phyloP scores from a whole-genome alignment of 192 early-diverging fungal genomes.

The Rhizoclosmatium globosum region DNA sequence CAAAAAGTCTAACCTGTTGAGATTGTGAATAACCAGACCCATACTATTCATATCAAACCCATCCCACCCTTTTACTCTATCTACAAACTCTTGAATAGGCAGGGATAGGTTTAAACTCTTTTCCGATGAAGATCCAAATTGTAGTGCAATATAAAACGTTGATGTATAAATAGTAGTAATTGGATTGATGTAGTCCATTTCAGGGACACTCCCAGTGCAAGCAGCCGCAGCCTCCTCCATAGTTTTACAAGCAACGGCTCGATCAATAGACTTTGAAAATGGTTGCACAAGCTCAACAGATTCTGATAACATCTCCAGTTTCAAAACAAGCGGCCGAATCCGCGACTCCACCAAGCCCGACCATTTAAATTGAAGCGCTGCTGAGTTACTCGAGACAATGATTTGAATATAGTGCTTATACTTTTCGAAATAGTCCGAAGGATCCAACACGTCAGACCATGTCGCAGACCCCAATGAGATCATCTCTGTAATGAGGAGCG shows the following conservation, averaged over 20 bases:
- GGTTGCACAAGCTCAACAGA: conserved; percentile 81
- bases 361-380: conserved; percentile 80
- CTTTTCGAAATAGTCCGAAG: conserved; percentile 59
- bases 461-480: conserved; percentile 77
- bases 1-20: conserved; percentile 45
- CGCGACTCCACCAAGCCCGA: conserved; percentile 93
- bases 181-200: conserved; percentile 64
- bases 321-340: conserved; percentile 82
- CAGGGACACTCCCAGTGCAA: not conserved
- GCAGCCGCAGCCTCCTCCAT: conserved; percentile 72
- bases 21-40: conserved; percentile 66
- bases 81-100: conserved; percentile 82
- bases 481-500: conserved; percentile 74
- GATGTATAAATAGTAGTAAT: conserved; percentile 68
- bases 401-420: conserved; percentile 92
- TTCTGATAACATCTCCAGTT: conserved; percentile 75
- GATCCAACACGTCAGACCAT: conserved; percentile 87
- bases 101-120: conserved; percentile 72
- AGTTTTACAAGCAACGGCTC: conserved; percentile 64
- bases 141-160: conserved; percentile 90
- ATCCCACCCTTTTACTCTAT: conserved; percentile 81
- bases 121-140: conserved; percentile 59
- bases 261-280: conserved; percentile 86
- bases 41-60: conserved; percentile 70
- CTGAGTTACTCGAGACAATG: conserved; percentile 76